Percentiles rank a stretch among this genome's conserved stretches.
Conservation (phyloP, 257 asterid species). For the Jacaranda copaia region DNA sequence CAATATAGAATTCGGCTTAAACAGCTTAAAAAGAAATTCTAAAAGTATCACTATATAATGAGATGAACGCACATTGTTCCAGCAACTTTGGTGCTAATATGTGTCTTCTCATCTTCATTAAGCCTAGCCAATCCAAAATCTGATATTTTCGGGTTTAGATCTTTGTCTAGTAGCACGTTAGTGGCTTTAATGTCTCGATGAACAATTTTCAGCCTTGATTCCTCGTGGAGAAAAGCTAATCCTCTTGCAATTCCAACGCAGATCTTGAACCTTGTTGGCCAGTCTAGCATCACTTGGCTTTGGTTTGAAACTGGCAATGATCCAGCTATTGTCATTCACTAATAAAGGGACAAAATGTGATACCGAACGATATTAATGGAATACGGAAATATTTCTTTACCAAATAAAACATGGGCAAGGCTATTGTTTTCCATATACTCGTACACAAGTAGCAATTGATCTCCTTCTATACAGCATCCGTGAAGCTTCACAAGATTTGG, state of each 20-base stretch:
- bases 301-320: slow-evolving; percentile 51
- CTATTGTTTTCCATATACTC: slow-evolving; percentile 92
- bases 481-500: slow-evolving; percentile 87
- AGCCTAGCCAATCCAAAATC: slow-evolving; percentile 96
- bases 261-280: slow-evolving; percentile 85
- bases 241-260: slow-evolving; percentile 89
- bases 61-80: slow-evolving; percentile 80
- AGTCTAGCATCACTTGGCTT: slow-evolving; percentile 69
- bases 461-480: slow-evolving; percentile 88
- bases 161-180: slow-evolving; percentile 79
- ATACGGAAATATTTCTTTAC: slow-evolving; percentile 39
- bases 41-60: neutral
- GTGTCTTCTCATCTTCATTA: slow-evolving; percentile 79
- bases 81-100: slow-evolving; percentile 89
- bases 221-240: slow-evolving; percentile 84
- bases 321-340: neutral
- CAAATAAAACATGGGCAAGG: slow-evolving; percentile 76
- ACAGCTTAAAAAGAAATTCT: too few species aligned
- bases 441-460: slow-evolving; percentile 77
- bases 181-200: slow-evolving; percentile 97
- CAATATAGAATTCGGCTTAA: neutral
- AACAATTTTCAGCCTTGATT: slow-evolving; percentile 80
- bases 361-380: neutral
- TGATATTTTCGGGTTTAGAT: slow-evolving; percentile 83
- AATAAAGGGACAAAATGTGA: neutral